Conservation (phyloP, 345 rosid genomes). For the Eucalyptus grandis region DNA sequence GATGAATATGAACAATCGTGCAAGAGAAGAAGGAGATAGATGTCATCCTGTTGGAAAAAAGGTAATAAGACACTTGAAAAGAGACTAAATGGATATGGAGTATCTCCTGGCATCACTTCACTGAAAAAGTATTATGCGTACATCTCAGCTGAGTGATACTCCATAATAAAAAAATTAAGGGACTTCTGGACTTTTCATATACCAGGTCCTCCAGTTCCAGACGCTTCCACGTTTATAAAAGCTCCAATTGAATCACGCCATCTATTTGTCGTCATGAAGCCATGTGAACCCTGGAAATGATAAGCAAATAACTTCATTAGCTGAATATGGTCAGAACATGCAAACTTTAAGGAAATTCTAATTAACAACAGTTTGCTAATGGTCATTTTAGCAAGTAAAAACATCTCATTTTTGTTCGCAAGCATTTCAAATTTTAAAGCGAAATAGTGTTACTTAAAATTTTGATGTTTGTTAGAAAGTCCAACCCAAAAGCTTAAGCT, state of each 20-base stretch:
- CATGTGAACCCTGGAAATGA: conserved; percentile 79
- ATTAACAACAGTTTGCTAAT: neutral
- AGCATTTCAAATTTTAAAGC: neutral
- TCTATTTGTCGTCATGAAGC: conserved; percentile 79
- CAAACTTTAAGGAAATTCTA: neutral
- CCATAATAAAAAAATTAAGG: neutral
- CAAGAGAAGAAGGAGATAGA: neutral
- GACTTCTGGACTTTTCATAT: neutral
- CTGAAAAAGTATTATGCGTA: neutral
- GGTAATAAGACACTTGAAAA: neutral
- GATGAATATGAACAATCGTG: neutral
- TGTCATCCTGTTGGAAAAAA: neutral
- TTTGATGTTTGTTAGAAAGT: neutral
- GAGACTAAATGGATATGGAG: neutral
- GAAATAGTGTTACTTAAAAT: neutral
- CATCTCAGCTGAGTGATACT: neutral
- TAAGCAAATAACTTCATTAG: neutral
- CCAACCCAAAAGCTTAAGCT: neutral
- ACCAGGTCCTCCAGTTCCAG: conserved; percentile 97
- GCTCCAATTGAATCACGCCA: conserved; percentile 91
- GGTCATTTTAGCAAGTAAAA: neutral
- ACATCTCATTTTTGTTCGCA: neutral
- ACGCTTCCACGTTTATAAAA: conserved; percentile 86
- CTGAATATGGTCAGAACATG: neutral
- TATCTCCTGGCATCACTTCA: neutral